Base-by-base conservation (phyloP, 1,139 yeast species). In the Torulaspora pretoriensis region DNA sequence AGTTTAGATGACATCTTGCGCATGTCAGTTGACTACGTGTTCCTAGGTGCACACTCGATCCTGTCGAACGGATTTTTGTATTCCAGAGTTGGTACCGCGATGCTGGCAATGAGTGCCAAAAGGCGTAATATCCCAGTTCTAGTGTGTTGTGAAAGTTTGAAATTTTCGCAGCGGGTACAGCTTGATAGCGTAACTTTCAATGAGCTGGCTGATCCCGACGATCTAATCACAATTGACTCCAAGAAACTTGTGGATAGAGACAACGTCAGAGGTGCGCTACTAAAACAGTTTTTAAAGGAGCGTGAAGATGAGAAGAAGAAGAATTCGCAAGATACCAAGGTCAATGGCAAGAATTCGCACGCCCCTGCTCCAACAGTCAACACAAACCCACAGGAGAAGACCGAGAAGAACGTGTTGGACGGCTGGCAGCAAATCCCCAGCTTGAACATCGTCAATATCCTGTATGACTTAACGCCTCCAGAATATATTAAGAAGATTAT, bases 1-100 rank as follows among this genome's bases (percentile, higher is more conserved):
- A 84, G 96, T 8, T 72, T 94, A 40, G 79, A 92, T 4, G 80
- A 94, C 9, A 83, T 89, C 8, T 74, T 90, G 53, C 88, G 85
- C 54, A 92, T 87, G 48, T 88, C 87, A 52, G 94, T 92, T 23
- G 94, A 92, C 56, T 84, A 86, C 53, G 96, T 92, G 4, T 84
- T 94, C 64, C 71, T 94, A 34, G 98, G 98, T 8, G 98, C 98
- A 0, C 97, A 92, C 63, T 95, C 97, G 29, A 90, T 94, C 87
- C 74, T 92, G 48, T 88, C 97, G 10, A 94, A 94, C 62, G 98
- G 98, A 1, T 80, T 90, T 63, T 74, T 94, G 48, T 89, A 87
- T 63, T 85, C 97, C 1, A 77, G 99, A 51, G 97, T 89, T 13
- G 99, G 99, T 13, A 84, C 97, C 12, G 97, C 97, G 1, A 73